Evolutionary conservation across 1,284 basidiomycete species (phyloP), one percentile per base, ranked within the genome.

Genomic region (Volvariella surrecta): DNA sequence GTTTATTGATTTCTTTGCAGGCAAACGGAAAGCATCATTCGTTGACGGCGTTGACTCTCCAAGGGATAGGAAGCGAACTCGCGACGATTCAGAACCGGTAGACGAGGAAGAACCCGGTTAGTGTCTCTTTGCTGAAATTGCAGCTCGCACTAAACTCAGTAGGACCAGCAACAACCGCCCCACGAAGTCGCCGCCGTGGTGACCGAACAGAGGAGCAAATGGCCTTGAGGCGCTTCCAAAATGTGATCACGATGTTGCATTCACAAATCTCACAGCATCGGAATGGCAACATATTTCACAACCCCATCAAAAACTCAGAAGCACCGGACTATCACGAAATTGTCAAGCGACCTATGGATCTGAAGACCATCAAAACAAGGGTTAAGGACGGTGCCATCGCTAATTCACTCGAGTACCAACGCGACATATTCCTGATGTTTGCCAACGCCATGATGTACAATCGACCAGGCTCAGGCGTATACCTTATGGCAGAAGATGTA

Each of bases 381-480:
- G 81, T 96, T 50, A 86, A 86, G 56, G 88, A 92, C 54, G 91
- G 91, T 0, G 54, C 75, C 2, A 89, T 95, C 39, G 67, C 73
- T 3, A 89, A 77, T 49, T 86, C 88, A 2, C 71, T 82, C 32
- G 91, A 96, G 59, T 93, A 88, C 56, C 86, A 92, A 59, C 71
- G 90, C 48, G 93, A 96, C 54, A 79, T 95, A 4, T 85, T 81
- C 55, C 68, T 96, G 46, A 91, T 97, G 83, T 94, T 95, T 61
- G 89, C 91, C 28, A 97, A 97, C 57, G 90, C 93, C 10, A 84
- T 93, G 74, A 90, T 96, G 85, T 97, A 91, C 61, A 97, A 97
- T 52, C 72, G 82, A 34, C 84, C 85, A 1, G 82, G 79, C 3
- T 85, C 82, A 17, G 86, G 89, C 57, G 84, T 95, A 9, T 80